A percentile compares a stretch with the other conserved stretches of the same genome.
These are phyloP conservation scores for Flagelloscypha sp. DNA, from an alignment of 768 basidiomycete species.

Conservation along the genomic window DNA sequence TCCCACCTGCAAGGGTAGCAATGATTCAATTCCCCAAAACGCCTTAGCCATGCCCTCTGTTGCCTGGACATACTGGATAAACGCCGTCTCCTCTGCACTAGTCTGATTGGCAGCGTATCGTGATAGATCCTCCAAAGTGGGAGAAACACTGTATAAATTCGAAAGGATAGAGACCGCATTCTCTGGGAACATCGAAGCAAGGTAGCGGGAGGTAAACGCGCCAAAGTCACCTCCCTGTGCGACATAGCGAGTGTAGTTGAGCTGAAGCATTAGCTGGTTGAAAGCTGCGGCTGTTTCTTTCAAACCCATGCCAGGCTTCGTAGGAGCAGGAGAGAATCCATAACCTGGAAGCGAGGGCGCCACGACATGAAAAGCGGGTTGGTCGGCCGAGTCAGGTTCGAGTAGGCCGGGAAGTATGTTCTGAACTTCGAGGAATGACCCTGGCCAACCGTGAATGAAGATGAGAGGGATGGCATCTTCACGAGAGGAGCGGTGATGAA, in stretches of 20 bases:
- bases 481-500: slow-evolving; percentile 36
- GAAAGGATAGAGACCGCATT: slow-evolving; percentile 20
- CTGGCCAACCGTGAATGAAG: slow-evolving; percentile 49
- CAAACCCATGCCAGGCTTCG: slow-evolving; percentile 20
- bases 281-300: slow-evolving; percentile 20
- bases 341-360: slow-evolving; percentile 26
- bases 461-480: slow-evolving; percentile 40
- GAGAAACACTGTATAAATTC: no score
- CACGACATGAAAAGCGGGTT: slow-evolving; percentile 26
- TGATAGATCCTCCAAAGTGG: no score
- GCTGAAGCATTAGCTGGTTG: slow-evolving; percentile 23
- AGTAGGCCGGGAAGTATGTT: slow-evolving; percentile 18
- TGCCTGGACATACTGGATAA: no score
- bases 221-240: slow-evolving; percentile 29
- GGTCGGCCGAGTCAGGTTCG: slow-evolving; percentile 19
- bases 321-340: slow-evolving; percentile 23
- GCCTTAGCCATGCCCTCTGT: no score
- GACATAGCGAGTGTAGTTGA: slow-evolving; percentile 23
- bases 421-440: slow-evolving; percentile 28
- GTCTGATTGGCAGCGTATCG: no score
- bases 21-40: no score
- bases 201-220: slow-evolving; percentile 19
- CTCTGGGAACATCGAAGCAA: slow-evolving; percentile 19
- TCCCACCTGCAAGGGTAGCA: no score
- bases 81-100: no score